phyloP scores from a whole-genome alignment of 495 filamentous ascomycete genomes.

The Xeromyces bisporus region DNA sequence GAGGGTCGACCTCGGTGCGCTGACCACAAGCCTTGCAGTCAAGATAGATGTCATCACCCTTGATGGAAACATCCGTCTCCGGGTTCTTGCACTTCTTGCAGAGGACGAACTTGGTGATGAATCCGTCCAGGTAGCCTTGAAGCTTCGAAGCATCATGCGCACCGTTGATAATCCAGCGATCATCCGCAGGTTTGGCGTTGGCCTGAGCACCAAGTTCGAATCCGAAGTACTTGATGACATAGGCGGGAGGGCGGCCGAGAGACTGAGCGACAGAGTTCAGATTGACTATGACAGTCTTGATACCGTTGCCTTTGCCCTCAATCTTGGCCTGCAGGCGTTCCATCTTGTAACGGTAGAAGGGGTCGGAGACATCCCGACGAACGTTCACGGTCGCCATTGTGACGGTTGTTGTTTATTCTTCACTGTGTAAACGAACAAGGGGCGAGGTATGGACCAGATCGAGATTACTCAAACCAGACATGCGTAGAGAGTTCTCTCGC shows the following conservation, averaged over 20 bases:
- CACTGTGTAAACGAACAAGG: slow-evolving; percentile 15
- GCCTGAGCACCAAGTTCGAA: slow-evolving; percentile 97
- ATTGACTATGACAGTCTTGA: slow-evolving; percentile 94
- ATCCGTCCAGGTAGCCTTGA: slow-evolving; percentile 94
- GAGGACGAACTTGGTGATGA: slow-evolving; percentile 94
- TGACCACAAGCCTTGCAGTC: slow-evolving; percentile 99
- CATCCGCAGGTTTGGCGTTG: slow-evolving; percentile 89
- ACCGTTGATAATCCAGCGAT: slow-evolving; percentile 99
- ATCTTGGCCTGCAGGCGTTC: slow-evolving; percentile 96
- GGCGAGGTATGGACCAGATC: slow-evolving; percentile 24
- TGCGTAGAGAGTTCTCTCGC: slow-evolving; percentile 33
- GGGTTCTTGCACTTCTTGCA: slow-evolving; percentile 99
- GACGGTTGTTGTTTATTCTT: slow-evolving; percentile 25
- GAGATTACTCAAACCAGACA: slow-evolving; percentile 34
- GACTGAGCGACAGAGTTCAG: slow-evolving; percentile 86
- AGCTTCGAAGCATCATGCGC: slow-evolving; percentile 91
- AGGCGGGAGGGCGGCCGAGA: slow-evolving; percentile 77
- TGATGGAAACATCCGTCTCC: slow-evolving; percentile 88
- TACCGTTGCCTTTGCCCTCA: slow-evolving; percentile 96
- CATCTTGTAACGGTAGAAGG: slow-evolving; percentile 99
- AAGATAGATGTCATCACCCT: slow-evolving; percentile 73
- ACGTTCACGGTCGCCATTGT: slow-evolving; percentile 89
- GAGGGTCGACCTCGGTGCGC: slow-evolving; percentile 74
- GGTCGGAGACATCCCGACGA: slow-evolving; percentile 93
- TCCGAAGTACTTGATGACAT: slow-evolving; percentile 99